Percentiles rank a stretch among this genome's conserved stretches.
Conservation (phyloP, 768 basidiomycete genomes). For the Thelephora ganbajun region DNA sequence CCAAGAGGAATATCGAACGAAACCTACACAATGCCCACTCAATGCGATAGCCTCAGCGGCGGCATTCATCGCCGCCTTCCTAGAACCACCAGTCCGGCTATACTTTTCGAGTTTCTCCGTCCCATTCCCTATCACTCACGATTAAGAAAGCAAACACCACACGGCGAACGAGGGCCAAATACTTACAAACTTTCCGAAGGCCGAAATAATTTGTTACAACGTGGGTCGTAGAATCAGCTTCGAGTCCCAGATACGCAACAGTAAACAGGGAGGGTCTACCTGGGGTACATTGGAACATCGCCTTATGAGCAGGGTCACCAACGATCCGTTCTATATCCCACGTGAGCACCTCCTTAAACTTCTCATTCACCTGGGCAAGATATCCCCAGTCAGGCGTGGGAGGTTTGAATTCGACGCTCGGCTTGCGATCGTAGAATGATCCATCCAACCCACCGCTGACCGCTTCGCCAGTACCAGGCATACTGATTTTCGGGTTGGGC, state of each 20-base stretch:
- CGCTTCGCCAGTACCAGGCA: no score
- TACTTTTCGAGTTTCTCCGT: conserved; percentile 7
- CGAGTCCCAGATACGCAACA: neutral
- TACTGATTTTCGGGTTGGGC: no score
- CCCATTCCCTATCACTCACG: conserved; percentile 5
- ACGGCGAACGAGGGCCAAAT: neutral
- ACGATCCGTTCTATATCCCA: conserved; percentile 9
- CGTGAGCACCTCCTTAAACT: conserved; percentile 3
- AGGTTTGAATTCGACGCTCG: conserved; percentile 3
- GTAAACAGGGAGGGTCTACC: neutral
- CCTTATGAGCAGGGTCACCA: conserved; percentile 10
- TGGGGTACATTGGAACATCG: conserved; percentile 10
- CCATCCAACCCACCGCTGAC: no score
- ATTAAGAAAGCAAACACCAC: neutral
- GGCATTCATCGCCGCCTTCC: conserved; percentile 13
- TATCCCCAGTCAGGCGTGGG: conserved; percentile 9
- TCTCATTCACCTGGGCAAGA: conserved; percentile 14
- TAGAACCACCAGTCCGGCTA: conserved; percentile 5
- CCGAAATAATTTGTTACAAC: no score
- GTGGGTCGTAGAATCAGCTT: no score
- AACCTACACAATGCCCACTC: conserved; percentile 13
- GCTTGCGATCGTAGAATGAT: conserved; percentile 7
- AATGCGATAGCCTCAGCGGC: conserved; percentile 11
- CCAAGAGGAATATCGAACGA: no score
- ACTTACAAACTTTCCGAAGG: conserved; percentile 8